Conservation (phyloP, 352 stramenopile genomes). For the Phytopythium montanum region DNA sequence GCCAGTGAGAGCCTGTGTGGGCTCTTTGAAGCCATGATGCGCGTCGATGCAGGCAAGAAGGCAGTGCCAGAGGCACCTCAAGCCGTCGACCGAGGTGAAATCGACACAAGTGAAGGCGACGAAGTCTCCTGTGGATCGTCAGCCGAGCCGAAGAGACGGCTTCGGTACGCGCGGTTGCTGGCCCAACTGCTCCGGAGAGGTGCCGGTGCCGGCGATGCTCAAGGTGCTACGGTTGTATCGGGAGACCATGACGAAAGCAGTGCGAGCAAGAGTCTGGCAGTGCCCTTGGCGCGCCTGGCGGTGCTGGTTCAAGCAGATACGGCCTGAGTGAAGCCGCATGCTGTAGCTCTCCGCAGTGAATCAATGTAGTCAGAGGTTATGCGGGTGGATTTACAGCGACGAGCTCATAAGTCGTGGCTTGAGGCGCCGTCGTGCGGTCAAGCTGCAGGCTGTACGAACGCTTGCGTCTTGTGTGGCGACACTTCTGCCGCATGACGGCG, state of each 20-base stretch:
- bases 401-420: no score
- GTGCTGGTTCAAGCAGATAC: background rate
- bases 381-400: no score
- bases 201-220: no score
- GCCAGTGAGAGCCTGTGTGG: slow-evolving; percentile 9
- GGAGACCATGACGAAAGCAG: background rate
- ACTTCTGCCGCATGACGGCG: no score
- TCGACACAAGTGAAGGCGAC: background rate
- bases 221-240: no score
- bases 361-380: no score
- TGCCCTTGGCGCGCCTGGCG: background rate
- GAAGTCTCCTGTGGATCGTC: background rate
- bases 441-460: no score
- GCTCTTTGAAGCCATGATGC: slow-evolving; percentile 16
- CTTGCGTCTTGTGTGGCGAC: no score
- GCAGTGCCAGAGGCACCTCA: background rate
- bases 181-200: background rate
- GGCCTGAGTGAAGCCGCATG: background rate
- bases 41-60: background rate
- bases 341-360: no score
- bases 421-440: no score
- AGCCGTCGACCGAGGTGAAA: background rate
- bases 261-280: background rate
- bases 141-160: background rate
- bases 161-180: background rate